Percentiles rank a stretch among this genome's conserved stretches.
phyloP scores from a whole-genome alignment of 495 filamentous ascomycete species.

The Penicillium egyptiacum region DNA sequence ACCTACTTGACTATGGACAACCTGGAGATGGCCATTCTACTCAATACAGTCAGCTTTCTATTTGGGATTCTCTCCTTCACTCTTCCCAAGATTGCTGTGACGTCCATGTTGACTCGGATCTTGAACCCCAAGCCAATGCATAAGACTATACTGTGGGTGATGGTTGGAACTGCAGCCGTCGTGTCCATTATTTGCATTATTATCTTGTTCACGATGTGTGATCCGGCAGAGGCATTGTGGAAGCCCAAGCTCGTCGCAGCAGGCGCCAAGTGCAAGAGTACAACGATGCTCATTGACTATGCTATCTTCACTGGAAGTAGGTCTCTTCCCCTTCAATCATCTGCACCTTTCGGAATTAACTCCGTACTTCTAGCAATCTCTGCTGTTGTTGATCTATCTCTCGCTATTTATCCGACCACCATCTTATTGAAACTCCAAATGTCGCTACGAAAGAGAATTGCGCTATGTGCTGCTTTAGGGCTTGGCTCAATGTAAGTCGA shows the following conservation, averaged over 20 bases:
- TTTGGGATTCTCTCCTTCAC: constrained; percentile 32
- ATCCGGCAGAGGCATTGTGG: constrained; percentile 27
- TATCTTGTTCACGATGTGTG: constrained; percentile 28
- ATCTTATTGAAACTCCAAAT: constrained; percentile 40
- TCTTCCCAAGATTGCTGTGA: constrained; percentile 32
- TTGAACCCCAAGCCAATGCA: constrained; percentile 25
- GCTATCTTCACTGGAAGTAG: constrained; percentile 40
- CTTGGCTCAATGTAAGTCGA: constrained; percentile 37
- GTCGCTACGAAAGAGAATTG: constrained; percentile 41
- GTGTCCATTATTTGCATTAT: constrained; percentile 27
- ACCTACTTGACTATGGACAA: constrained; percentile 3
- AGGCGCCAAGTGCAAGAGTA: constrained; percentile 29
- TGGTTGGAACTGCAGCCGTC: constrained; percentile 14
- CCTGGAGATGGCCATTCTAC: constrained; percentile 23
- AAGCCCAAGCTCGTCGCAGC: constrained; percentile 4
- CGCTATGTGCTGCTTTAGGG: constrained; percentile 36
- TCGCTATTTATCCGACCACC: constrained; percentile 36
- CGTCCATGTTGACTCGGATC: constrained; percentile 29
- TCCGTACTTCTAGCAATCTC: constrained; percentile 26
- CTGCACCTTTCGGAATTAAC: neutral
- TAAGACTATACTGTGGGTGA: constrained; percentile 21
- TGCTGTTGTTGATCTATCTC: constrained; percentile 37
- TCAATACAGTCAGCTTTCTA: constrained; percentile 26
- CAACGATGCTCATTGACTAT: constrained; percentile 38
- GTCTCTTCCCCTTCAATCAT: neutral